phyloP scores from a whole-genome alignment of 2,329 filamentous ascomycete species.

The Pseudogymnoascus verrucosus region DNA sequence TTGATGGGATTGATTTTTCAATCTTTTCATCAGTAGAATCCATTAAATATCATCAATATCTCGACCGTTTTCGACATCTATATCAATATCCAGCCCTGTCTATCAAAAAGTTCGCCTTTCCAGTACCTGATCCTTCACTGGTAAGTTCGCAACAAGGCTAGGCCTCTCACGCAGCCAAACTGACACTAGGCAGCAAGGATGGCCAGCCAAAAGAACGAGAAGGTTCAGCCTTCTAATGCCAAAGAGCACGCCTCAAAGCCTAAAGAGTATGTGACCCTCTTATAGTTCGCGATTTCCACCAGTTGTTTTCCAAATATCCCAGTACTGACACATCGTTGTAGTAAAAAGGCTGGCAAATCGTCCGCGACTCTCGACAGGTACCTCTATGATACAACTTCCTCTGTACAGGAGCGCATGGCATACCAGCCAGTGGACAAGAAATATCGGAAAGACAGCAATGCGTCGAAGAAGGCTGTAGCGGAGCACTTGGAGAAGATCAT shows the following conservation, averaged over 20 bases:
- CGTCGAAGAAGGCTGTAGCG: not conserved
- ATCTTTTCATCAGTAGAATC: not conserved
- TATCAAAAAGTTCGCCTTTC: not conserved
- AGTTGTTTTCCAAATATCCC: not conserved
- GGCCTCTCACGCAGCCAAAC: not conserved
- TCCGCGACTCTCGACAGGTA: not conserved
- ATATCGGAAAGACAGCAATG: not conserved
- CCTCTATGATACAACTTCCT: not conserved
- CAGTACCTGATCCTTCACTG: not conserved
- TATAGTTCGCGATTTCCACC: not conserved
- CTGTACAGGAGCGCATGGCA: not conserved
- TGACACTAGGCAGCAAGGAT: not conserved
- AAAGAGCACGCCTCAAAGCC: not conserved
- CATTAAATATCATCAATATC: not conserved
- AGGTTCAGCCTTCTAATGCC: not conserved
- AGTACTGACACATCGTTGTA: not conserved
- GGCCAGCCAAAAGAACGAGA: not conserved
- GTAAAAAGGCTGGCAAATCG: not conserved
- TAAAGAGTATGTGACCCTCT: not conserved
- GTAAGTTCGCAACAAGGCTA: not conserved
- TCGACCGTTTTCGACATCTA: not conserved
- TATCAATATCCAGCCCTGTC: not conserved
- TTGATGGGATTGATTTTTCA: not conserved
- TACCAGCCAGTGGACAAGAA: not conserved
- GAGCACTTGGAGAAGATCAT: not conserved